Evolutionary conservation across 176 grass and related monocot genomes (phyloP), one percentile per base, ranked within the genome.

Genomic region (Puya raimondii): DNA sequence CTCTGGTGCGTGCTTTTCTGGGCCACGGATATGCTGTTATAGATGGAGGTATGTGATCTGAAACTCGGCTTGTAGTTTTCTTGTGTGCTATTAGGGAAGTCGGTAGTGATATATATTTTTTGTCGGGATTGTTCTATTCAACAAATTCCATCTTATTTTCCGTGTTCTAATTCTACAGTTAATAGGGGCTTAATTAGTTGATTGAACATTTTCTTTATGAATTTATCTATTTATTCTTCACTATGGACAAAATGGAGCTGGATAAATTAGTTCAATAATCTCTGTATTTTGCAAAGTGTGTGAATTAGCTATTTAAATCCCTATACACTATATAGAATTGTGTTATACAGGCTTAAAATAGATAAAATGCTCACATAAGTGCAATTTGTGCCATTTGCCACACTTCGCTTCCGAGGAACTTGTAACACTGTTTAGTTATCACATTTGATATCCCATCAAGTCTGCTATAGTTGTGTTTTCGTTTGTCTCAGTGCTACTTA

Each of bases 21-120:
- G 47, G 14, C 72, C 79, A 23, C 33, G 77, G 52, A 64, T 22
- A 0, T 72, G 75, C 21, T 83, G 68, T 42, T 80, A 65, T 70
- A 96, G 92, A 87, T 87, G 86, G 92, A 96, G 88, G 92, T 91
- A 89, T 73, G 85, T 51, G 10, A 67, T 76, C n/a, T 70, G 68
- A 4, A 80, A 59, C 12, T 12, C 8, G 20, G 49, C 50, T 66
- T 50, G 33, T 67, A 64, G 11, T 48, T 21, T 20, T 10, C 12
- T 17, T 0, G 33, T 26, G 52, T 63, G 71, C 21, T 70, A 50
- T 64, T 51, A 50, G 12, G 63, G 11, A 20, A 63, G 1, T 67
- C 23, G 3, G 5, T 12, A 64, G 14, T 71, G 47, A 5, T 11
- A 47, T 56, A 48, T 75, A 68, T 13, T 56, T 72, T 14, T 7